These are phyloP conservation scores for Termitomyces sp. DNA, from an alignment of 768 basidiomycete species.

Conservation along the genomic window DNA sequence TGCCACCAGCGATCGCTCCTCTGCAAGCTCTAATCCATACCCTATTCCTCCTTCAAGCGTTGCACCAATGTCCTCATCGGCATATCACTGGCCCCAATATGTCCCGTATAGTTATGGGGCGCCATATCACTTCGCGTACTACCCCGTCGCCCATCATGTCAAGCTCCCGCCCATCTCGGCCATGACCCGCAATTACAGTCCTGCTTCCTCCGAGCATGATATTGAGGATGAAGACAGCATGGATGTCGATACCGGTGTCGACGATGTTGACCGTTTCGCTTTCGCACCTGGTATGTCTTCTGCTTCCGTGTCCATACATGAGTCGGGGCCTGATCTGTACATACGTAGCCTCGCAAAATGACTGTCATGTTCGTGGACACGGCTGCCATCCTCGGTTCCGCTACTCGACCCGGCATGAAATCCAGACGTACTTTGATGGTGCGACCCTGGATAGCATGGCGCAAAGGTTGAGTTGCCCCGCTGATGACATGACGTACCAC, in stretches of 20 bases:
- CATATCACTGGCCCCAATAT: not conserved
- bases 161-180: not conserved
- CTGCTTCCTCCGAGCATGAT: not conserved
- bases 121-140: not conserved
- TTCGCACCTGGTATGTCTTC: conserved; percentile 4
- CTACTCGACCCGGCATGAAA: conserved; percentile 3
- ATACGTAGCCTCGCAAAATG: not conserved
- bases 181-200: not conserved
- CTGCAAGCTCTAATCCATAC: not conserved
- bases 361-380: not conserved
- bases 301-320: not conserved
- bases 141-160: not conserved
- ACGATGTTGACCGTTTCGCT: not conserved
- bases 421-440: conserved; percentile 1
- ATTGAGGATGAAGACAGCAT: not conserved
- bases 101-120: not conserved
- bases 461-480: not conserved
- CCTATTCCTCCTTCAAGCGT: not conserved
- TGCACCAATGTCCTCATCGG: no score
- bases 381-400: not conserved
- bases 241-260: not conserved
- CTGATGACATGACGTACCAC: not conserved
- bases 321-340: not conserved
- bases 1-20: not conserved
- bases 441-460: conserved; percentile 3